Evolutionary conservation across 2,329 filamentous ascomycete species (phyloP), one percentile per base, ranked within the genome.

Genomic region (Macroventuria anomochaeta): DNA sequence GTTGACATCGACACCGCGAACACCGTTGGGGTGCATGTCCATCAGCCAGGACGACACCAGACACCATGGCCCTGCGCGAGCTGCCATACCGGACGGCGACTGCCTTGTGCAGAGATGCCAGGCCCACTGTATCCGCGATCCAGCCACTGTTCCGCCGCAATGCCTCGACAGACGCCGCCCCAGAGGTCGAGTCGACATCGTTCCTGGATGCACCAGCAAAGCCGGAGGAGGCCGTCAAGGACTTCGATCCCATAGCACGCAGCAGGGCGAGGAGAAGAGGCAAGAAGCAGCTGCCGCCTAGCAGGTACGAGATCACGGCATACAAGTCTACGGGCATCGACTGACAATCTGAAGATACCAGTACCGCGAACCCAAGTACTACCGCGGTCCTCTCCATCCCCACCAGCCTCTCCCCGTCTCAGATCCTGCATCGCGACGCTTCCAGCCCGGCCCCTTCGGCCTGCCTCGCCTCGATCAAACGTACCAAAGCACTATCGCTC

Each of bases 361-460:
- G 77, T 97, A 89, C 77, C 91, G 93, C 61, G 88, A 93, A 43
- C 95, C 95, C 59, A 95, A 93, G 79, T 99, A 93, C 83, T 88
- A 96, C 76, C 90, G 93, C 69, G 95, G 95, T 51, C 93, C 93
- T 60, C 83, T 97, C 20, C 93, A 97, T 74, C 95, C 95, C 43
- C 87, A 97, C 69, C 91, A 96, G 79, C 90, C 91, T 54, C 93
- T 91, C n/a, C 83, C 87, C 32, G 84, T 87, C 44, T 95, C 93
- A 58, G 90, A 97, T 68, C 93, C 93, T 0, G 84, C 88, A 23
- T 96, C 95, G 54, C 89, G 95, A 71, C 83, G 91, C 71, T 99
- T 95, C 75, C 82, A 90, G 21, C 93, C 95, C 0, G 95, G 95
- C 0, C 95, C 95, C 2, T 99, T 97, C 81, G 89, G 88, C 70